Conservation (phyloP, 805 yeast species). For the Candida morakotiae region DNA sequence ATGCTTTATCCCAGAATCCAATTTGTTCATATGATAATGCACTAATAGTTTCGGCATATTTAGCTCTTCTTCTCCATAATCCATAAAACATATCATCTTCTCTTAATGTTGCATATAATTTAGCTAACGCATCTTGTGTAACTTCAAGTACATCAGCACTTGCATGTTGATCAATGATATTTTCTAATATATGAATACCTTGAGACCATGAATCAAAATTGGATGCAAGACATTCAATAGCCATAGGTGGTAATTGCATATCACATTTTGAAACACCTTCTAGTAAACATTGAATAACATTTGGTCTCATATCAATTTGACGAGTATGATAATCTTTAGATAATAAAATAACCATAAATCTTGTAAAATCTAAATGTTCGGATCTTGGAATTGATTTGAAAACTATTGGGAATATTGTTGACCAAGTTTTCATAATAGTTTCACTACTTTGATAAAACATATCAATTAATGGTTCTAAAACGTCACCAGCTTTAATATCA, state of each 20-base stretch:
- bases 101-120: conserved; percentile 80
- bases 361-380: conserved; percentile 80
- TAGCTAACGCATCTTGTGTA: conserved; percentile 85
- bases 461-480: conserved; percentile 71
- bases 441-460: conserved; percentile 78
- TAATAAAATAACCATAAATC: conserved; percentile 70
- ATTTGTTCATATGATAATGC: conserved; percentile 93
- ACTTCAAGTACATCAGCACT: conserved; percentile 76
- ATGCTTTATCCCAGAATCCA: conserved; percentile 92
- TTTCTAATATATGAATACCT: conserved; percentile 79
- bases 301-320: conserved; percentile 81
- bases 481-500: conserved; percentile 48
- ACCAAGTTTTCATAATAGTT: conserved; percentile 81
- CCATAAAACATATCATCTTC: conserved; percentile 98
- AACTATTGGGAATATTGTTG: conserved; percentile 75
- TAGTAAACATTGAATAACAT: conserved; percentile 77
- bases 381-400: conserved; percentile 70
- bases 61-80: conserved; percentile 94
- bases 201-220: conserved; percentile 91
- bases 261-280: conserved; percentile 78
- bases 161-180: conserved; percentile 51
- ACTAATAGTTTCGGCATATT: conserved; percentile 86
- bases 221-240: conserved; percentile 81
- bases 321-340: conserved; percentile 92
- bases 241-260: conserved; percentile 87